Base-by-base conservation (phyloP, 305 asterid species). In the Plantago coronopus region DNA sequence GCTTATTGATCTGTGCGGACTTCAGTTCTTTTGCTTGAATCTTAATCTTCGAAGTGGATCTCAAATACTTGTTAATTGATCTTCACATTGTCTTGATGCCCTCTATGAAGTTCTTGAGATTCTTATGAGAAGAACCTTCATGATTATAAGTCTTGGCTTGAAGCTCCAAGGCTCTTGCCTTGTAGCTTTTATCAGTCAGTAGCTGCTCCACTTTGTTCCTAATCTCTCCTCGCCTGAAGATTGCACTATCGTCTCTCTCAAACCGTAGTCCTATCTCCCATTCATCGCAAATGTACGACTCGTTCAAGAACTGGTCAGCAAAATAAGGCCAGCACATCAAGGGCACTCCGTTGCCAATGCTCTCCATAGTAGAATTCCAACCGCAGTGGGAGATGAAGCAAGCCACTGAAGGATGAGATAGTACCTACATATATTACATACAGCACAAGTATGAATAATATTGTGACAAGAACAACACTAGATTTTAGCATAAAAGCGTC, bases 341-440 rank as follows among this genome's bases (percentile, higher is more conserved):
- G n/a, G 90, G 89, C 14, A 82, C 74, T n/a, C 90, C 94, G 21
- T 72, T 78, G 48, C 78, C 58, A 2, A 72, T 51, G 0, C 90
- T 78, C 47, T 83, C 87, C 2, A 82, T 53, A 11, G 84, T 78
- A 3, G 89, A 85, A 68, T 85, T 82, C 87, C 94, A 82, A 12
- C 94, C 89, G 56, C 94, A 80, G 19, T 82, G 94, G 69, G 86
- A 79, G 0, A 85, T 25, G 53, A 85, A 83, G 55, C 81, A 75
- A 4, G 81, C 84, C 4, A 85, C 47, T 0, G 90, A 81, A 15
- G 94, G 84, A 58, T 85, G 94, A 0, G 61, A 58, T 10, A 85
- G 49, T n/a, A n/a, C n/a, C n/a, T n/a, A n/a, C n/a, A n/a, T n/a
- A n/a, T n/a, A n/a, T n/a, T n/a, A n/a, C n/a, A n/a, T n/a, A n/a